Evolutionary conservation across 352 stramenopile species (phyloP).

Genomic region (Aphanomyces cochlioides): DNA sequence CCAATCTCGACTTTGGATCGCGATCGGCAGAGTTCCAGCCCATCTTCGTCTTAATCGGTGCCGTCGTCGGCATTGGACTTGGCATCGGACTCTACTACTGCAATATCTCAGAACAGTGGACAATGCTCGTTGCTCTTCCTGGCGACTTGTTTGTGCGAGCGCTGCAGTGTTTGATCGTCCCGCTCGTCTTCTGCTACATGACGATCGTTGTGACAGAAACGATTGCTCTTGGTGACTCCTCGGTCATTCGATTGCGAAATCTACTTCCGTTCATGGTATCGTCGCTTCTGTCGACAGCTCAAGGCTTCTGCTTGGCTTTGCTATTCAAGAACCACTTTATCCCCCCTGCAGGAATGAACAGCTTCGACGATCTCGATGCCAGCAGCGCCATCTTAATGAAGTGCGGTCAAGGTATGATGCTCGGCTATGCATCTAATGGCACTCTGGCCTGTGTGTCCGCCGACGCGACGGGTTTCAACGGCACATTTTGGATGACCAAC

Average conservation of each 20-base stretch:
- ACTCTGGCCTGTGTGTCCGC: slow-evolving; percentile 41
- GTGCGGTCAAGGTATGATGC: slow-evolving; percentile 40
- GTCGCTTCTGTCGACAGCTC: slow-evolving; percentile 41
- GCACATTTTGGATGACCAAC: slow-evolving; percentile 40
- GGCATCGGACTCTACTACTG: slow-evolving; percentile 42
- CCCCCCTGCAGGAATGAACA: not conserved
- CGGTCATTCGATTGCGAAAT: slow-evolving; percentile 47
- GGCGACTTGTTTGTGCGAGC: slow-evolving; percentile 58
- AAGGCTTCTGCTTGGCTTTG: slow-evolving; percentile 46
- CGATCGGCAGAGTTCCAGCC: not conserved
- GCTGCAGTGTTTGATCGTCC: slow-evolving; percentile 64
- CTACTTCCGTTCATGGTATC: slow-evolving; percentile 48
- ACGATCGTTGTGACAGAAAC: slow-evolving; percentile 58
- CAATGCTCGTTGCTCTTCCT: slow-evolving; percentile 52
- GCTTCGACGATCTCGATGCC: slow-evolving; percentile 18
- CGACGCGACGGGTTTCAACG: slow-evolving; percentile 43
- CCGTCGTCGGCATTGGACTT: slow-evolving; percentile 44
- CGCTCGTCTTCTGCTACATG: slow-evolving; percentile 66
- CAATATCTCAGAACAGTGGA: slow-evolving; percentile 36
- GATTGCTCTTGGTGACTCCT: slow-evolving; percentile 51
- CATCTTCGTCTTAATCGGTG: slow-evolving; percentile 35
- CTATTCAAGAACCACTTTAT: slow-evolving; percentile 35
- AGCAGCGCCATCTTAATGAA: slow-evolving; percentile 35
- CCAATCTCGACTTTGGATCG: not conserved
- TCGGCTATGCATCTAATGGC: slow-evolving; percentile 39